phyloP scores from a whole-genome alignment of 495 filamentous ascomycete genomes.

The Oidiodendron maius region DNA sequence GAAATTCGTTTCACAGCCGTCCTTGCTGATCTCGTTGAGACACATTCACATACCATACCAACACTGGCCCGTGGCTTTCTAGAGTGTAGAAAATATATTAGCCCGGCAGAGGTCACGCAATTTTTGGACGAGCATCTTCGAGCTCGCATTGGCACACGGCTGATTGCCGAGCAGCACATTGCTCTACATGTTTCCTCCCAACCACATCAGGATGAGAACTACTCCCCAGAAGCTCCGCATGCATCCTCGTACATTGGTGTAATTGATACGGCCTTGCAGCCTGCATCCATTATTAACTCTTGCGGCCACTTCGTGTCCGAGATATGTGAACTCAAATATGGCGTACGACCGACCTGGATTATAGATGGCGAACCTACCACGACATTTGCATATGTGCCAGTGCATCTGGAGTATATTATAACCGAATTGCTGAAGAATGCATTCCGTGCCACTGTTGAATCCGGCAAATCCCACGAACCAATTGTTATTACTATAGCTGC shows the following conservation, averaged over 20 bases:
- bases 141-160: conserved; percentile 84
- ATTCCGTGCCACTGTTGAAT: conserved; percentile 87
- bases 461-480: conserved; percentile 67
- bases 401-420: conserved; percentile 94
- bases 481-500: conserved; percentile 91
- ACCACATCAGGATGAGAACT: conserved; percentile 42
- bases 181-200: conserved; percentile 82
- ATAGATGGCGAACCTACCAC: conserved; percentile 80
- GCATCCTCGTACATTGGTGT: conserved; percentile 83
- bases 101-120: conserved; percentile 67
- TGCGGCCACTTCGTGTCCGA: conserved; percentile 90
- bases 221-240: conserved; percentile 31
- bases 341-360: conserved; percentile 72
- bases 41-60: conserved; percentile 89
- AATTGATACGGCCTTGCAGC: conserved; percentile 86
- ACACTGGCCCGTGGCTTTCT: conserved; percentile 88
- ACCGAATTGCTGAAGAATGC: conserved; percentile 96
- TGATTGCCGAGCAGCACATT: conserved; percentile 96
- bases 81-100: conserved; percentile 85
- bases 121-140: conserved; percentile 94
- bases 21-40: conserved; percentile 87
- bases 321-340: conserved; percentile 94
- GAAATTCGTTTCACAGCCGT: conserved; percentile 87
- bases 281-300: conserved; percentile 67
- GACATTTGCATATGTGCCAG: conserved; percentile 84